These are phyloP conservation scores for Panicum virgatum DNA, from an alignment of 202 grass and related monocot genomes.

Conservation along the genomic window DNA sequence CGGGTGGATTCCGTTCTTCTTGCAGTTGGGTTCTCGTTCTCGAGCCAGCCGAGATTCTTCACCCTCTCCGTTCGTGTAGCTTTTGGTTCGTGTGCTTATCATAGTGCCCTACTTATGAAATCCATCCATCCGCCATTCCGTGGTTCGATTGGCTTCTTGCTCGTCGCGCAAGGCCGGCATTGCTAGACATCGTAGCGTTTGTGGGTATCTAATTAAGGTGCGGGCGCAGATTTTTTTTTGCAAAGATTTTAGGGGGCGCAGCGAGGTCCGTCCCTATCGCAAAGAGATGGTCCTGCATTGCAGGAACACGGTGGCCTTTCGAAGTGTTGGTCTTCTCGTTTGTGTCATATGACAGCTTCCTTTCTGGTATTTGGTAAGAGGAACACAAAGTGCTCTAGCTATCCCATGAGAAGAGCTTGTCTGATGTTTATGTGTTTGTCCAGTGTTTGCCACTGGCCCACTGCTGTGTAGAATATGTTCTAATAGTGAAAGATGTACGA, in stretches of 20 bases:
- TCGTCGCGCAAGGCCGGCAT: neutral
- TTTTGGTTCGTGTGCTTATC: neutral
- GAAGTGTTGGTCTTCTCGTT: neutral
- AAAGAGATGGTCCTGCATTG: constrained; percentile 21
- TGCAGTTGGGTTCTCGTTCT: neutral
- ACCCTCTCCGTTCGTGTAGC: neutral
- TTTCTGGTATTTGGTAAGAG: neutral
- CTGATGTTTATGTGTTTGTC: neutral
- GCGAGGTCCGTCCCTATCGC: neutral
- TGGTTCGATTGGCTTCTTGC: neutral
- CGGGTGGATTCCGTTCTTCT: neutral
- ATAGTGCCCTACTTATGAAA: neutral
- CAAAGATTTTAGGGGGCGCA: neutral
- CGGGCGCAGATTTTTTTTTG: neutral
- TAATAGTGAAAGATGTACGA: neutral
- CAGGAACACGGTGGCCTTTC: neutral
- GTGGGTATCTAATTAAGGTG: neutral
- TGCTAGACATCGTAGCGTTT: neutral
- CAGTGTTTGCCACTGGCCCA: neutral
- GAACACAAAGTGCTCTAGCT: neutral
- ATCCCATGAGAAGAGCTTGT: neutral
- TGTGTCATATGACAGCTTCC: neutral
- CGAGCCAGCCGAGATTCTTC: neutral
- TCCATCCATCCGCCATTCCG: neutral
- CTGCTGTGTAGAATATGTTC: neutral